A percentile compares a stretch with the other conserved stretches of the same genome.
These are phyloP conservation scores for Diphasiastrum complanatum DNA, from an alignment of 83 land plant species.

Conservation along the genomic window DNA sequence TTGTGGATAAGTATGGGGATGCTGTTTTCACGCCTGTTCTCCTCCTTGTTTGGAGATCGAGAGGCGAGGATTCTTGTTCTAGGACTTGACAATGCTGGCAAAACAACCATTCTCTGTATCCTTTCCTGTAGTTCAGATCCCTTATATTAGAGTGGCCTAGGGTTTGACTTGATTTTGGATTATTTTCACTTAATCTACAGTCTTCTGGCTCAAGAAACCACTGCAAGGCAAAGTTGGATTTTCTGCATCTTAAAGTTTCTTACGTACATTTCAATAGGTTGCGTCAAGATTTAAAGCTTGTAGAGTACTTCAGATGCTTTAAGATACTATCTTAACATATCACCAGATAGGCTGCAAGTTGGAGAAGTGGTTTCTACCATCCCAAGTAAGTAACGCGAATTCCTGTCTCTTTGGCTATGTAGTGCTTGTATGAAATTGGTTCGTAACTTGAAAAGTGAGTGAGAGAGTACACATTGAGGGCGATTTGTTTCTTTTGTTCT, in stretches of 20 bases:
- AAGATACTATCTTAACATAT: conserved; percentile 6
- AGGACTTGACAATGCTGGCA: conserved; percentile 99
- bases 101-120: conserved; percentile 95
- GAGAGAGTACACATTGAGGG: no score
- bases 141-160: not conserved
- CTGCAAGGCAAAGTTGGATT: no score
- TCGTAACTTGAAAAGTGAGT: no score
- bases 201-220: not conserved
- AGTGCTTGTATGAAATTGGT: not conserved
- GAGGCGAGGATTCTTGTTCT: conserved; percentile 97
- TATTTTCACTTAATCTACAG: not conserved
- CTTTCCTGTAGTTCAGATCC: not conserved
- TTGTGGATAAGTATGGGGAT: conserved; percentile 66
- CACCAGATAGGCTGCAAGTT: conserved; percentile 92
- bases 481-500: no score
- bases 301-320: not conserved
- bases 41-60: conserved; percentile 78
- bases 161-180: not conserved
- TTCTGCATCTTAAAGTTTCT: no score
- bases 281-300: no score
- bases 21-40: conserved; percentile 64
- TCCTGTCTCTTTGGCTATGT: not conserved
- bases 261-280: no score
- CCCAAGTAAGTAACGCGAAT: conserved; percentile 89
- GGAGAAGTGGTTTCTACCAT: conserved; percentile 96